phyloP scores from a whole-genome alignment of 2,329 filamentous ascomycete genomes.

The Fusarium mexicanum region DNA sequence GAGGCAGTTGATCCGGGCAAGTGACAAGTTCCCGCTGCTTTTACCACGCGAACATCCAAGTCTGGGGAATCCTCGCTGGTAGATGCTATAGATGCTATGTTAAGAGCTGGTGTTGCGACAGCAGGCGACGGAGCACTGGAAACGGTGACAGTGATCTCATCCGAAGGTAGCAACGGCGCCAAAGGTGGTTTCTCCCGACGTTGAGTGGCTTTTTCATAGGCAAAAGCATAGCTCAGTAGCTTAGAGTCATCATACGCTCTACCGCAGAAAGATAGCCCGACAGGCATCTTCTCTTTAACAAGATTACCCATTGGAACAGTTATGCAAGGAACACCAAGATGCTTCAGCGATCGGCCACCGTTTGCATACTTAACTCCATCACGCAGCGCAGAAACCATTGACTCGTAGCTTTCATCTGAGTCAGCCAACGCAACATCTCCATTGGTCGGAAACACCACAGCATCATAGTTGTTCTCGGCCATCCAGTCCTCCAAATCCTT shows the following conservation, averaged over 20 bases:
- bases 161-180: not conserved
- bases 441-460: conserved; percentile 49
- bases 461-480: not conserved
- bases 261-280: conserved; percentile 62
- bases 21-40: not conserved
- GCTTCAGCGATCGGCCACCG: conserved; percentile 62
- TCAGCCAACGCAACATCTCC: conserved; percentile 61
- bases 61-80: fast-evolving
- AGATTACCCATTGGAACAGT: conserved; percentile 64
- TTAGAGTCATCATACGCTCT: conserved; percentile 57
- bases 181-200: not conserved
- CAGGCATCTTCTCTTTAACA: conserved; percentile 57
- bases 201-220: conserved; percentile 15
- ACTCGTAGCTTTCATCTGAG: conserved; percentile 50
- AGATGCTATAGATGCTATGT: not conserved
- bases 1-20: fast-evolving
- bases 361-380: conserved; percentile 64
- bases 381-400: conserved; percentile 25
- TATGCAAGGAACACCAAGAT: conserved; percentile 64
- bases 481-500: not conserved
- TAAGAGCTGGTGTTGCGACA: not conserved
- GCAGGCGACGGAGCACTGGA: too few relatives aligned
- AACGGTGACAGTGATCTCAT: not conserved
- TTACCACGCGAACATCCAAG: not conserved
- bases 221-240: conserved; percentile 40